These are phyloP conservation scores for Lipomyces sp. DNA, from an alignment of 805 yeast species.

Conservation along the genomic window DNA sequence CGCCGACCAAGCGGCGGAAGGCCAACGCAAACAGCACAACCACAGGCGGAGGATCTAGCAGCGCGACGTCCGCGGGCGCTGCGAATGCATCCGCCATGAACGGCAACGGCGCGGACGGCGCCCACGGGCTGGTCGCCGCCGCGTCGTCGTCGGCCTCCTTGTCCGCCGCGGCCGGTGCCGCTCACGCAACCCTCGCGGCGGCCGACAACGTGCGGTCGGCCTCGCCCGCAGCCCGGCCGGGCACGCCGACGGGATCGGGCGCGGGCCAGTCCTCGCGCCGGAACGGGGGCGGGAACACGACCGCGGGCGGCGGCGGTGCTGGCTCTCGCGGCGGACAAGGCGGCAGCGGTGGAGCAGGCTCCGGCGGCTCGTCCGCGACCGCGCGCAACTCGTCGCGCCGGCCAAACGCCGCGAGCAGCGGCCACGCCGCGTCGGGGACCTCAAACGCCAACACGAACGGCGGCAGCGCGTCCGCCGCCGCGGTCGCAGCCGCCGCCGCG, in stretches of 20 bases:
- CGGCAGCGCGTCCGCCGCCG: not conserved
- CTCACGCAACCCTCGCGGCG: no score
- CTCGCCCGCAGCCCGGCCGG: no score
- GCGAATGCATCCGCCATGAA: constrained; percentile 25
- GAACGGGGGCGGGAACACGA: no score
- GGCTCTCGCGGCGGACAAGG: not conserved
- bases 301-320: no score
- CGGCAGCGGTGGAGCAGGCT: not conserved
- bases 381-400: not conserved
- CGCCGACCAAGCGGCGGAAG: constrained; percentile 15
- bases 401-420: not conserved
- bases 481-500: not conserved
- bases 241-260: no score
- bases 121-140: no score
- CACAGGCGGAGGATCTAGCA: no score
- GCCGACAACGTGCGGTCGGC: no score
- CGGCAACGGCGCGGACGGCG: constrained; percentile 3
- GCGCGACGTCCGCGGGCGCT: no score
- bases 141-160: no score
- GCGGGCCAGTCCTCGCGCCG: no score
- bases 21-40: not conserved
- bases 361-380: not conserved
- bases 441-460: not conserved
- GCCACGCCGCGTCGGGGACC: not conserved
- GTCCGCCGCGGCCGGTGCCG: no score